phyloP scores from a whole-genome alignment of 164 flowering plant genomes.

The Echeveria elegans region DNA sequence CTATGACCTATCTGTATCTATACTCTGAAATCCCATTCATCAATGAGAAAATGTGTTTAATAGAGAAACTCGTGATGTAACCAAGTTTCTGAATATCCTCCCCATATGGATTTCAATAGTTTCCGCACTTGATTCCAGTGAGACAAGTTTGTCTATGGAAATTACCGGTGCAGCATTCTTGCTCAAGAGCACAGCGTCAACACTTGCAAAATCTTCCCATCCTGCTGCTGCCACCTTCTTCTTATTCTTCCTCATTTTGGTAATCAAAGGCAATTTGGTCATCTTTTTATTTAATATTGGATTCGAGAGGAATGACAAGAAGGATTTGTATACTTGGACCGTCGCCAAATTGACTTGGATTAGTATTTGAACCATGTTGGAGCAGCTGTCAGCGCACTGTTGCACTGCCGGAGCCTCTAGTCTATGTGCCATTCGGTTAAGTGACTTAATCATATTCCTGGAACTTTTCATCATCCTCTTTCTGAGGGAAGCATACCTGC shows the following conservation, averaged over 20 bases:
- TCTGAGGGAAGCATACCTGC: neutral
- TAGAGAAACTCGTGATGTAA: neutral
- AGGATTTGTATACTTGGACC: neutral
- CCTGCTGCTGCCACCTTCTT: neutral
- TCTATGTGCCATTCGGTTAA: neutral
- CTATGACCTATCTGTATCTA: too few species aligned
- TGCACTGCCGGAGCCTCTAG: neutral
- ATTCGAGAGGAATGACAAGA: neutral
- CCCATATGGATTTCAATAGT: neutral
- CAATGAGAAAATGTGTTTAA: neutral
- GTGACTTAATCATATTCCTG: neutral
- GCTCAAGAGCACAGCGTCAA: neutral
- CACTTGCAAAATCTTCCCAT: neutral
- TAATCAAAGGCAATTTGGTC: neutral
- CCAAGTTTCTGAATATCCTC: neutral
- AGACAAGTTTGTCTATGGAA: neutral
- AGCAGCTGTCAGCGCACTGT: neutral
- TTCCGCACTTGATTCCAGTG: neutral
- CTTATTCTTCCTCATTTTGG: neutral
- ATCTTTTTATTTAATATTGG: neutral
- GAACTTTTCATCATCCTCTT: constrained; percentile 1
- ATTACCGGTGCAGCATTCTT: neutral
- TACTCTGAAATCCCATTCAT: too few species aligned
- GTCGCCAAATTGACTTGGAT: neutral
- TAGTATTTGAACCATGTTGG: neutral